These are phyloP conservation scores for Neurospora sp. DNA, from an alignment of 495 filamentous ascomycete genomes.

Conservation along the genomic window DNA sequence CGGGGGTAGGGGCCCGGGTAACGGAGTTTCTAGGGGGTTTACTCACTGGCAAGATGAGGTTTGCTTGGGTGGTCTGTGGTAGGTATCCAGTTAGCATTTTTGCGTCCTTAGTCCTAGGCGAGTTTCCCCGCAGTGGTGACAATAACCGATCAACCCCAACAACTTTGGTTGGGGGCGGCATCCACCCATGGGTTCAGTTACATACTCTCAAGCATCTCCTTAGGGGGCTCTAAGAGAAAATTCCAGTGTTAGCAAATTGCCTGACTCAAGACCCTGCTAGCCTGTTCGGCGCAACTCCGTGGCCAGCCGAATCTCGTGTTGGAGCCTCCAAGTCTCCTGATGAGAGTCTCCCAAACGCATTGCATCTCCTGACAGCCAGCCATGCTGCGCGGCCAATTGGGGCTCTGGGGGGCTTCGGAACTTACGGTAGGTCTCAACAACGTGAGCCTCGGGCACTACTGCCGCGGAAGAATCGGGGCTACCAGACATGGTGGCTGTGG, in stretches of 20 bases:
- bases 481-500: not conserved
- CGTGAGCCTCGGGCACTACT: conserved; percentile 76
- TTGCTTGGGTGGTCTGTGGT: conserved; percentile 47
- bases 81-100: conserved; percentile 20
- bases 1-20: not conserved
- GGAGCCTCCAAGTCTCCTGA: not conserved
- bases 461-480: conserved; percentile 22
- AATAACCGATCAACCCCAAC: conserved; percentile 9
- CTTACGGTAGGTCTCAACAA: conserved; percentile 72
- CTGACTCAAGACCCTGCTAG: not conserved
- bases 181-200: not conserved
- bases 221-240: conserved; percentile 34
- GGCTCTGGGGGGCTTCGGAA: conserved; percentile 4
- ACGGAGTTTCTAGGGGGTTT: not conserved
- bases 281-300: not conserved
- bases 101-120: conserved; percentile 12
- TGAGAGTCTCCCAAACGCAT: not conserved
- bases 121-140: conserved; percentile 12
- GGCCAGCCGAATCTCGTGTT: not conserved
- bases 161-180: conserved; percentile 1
- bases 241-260: conserved; percentile 4
- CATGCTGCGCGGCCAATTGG: conserved; percentile 2
- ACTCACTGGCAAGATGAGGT: conserved; percentile 44
- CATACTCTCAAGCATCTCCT: conserved; percentile 56
- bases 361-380: not conserved